A percentile compares a stretch with the other conserved stretches of the same genome.
Conservation (phyloP, 2,329 filamentous ascomycete genomes). For the Pyrenophora teres region DNA sequence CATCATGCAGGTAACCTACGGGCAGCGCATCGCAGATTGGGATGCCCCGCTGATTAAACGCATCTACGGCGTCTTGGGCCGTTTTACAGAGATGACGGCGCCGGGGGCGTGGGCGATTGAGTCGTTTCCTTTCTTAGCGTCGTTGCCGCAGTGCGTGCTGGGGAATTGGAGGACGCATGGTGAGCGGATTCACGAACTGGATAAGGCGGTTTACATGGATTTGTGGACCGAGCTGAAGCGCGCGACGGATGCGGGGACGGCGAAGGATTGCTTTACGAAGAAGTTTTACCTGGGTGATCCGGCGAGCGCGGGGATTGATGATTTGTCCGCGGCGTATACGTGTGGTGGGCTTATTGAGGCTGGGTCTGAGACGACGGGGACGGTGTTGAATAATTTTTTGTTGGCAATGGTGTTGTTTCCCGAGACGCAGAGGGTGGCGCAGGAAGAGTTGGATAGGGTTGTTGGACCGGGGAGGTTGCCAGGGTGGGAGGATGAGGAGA, state of each 20-base stretch:
- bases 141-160: slow-evolving; percentile 37
- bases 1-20: slow-evolving; percentile 44
- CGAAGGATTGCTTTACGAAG: slow-evolving; percentile 42
- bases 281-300: slow-evolving; percentile 43
- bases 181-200: slow-evolving; percentile 34
- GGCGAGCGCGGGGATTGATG: slow-evolving; percentile 40
- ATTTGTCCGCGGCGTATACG: slow-evolving; percentile 41
- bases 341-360: slow-evolving; percentile 44
- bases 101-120: slow-evolving; percentile 36
- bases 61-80: slow-evolving; percentile 38
- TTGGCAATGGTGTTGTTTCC: slow-evolving; percentile 38
- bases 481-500: slow-evolving; percentile 36
- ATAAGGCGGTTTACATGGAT: slow-evolving; percentile 40
- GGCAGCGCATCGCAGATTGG: slow-evolving; percentile 42
- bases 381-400: slow-evolving; percentile 40
- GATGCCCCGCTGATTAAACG: slow-evolving; percentile 40
- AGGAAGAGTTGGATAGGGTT: slow-evolving; percentile 37
- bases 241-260: slow-evolving; percentile 36
- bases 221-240: slow-evolving; percentile 40
- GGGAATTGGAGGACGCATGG: slow-evolving; percentile 38
- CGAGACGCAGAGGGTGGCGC: slow-evolving; percentile 29
- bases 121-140: slow-evolving; percentile 38
- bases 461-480: slow-evolving; percentile 39
- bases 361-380: slow-evolving; percentile 40
- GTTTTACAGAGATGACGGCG: slow-evolving; percentile 41